Conservation (phyloP, 169 alveolate species). For the Plasmodium cynomolgi region DNA sequence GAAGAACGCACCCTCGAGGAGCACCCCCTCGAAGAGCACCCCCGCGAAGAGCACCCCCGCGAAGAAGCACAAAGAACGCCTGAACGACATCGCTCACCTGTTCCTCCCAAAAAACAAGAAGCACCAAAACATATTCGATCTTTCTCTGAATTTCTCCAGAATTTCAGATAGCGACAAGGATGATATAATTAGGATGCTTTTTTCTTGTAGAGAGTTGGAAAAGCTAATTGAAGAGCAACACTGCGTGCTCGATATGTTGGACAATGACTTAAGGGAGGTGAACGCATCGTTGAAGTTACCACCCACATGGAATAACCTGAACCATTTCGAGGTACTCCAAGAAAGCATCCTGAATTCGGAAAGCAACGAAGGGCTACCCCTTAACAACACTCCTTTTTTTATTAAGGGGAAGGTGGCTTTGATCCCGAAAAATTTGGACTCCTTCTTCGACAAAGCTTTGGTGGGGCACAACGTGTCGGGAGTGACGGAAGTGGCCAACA, state of each 20-base stretch:
- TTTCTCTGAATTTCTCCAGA: conserved; percentile 17
- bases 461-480: neutral
- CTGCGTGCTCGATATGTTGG: conserved; percentile 85
- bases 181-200: conserved; percentile 83
- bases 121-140: conserved; percentile 32
- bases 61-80: conserved; percentile 26
- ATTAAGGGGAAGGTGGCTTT: conserved; percentile 57
- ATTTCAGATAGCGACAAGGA: conserved; percentile 77
- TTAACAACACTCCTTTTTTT: conserved; percentile 53
- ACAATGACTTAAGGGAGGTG: conserved; percentile 86
- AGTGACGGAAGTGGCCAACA: neutral
- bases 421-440: conserved; percentile 26
- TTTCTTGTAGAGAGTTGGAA: conserved; percentile 87
- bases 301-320: conserved; percentile 75
- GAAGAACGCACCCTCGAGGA: too few species aligned
- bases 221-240: conserved; percentile 88
- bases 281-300: conserved; percentile 83
- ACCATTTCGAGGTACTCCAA: conserved; percentile 38
- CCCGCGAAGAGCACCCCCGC: neutral
- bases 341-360: conserved; percentile 27
- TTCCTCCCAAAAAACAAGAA: conserved; percentile 32
- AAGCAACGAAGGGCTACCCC: neutral
- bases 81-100: conserved; percentile 40
- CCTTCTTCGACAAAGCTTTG: conserved; percentile 17
- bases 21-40: too few species aligned